A percentile compares a stretch with the other conserved stretches of the same genome.
phyloP scores from a whole-genome alignment of 2,329 filamentous ascomycete genomes.

The Ceratocystis albifundus region DNA sequence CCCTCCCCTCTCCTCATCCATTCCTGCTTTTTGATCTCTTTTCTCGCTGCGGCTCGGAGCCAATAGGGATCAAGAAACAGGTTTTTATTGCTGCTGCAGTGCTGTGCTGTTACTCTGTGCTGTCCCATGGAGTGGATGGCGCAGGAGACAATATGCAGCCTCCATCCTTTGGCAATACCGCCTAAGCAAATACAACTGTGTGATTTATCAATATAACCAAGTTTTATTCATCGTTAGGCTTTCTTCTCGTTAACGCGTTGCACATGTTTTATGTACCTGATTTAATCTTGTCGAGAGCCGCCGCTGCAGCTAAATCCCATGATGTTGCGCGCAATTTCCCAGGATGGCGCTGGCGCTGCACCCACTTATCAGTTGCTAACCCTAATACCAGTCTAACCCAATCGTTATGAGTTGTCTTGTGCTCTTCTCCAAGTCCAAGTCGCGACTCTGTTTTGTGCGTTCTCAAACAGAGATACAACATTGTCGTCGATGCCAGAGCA shows the following conservation, averaged over 20 bases:
- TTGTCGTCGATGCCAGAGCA: background rate
- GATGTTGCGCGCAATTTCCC: too few species aligned
- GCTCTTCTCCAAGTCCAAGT: background rate
- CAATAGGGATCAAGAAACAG: slow-evolving; percentile 4
- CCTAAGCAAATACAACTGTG: too few species aligned
- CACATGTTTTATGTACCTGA: background rate
- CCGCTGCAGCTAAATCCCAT: too few species aligned
- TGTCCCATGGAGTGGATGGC: slow-evolving; percentile 2
- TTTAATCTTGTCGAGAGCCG: too few species aligned
- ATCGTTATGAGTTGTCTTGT: background rate
- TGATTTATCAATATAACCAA: too few species aligned
- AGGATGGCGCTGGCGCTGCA: too few species aligned
- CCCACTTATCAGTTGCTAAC: background rate
- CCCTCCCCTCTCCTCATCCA: background rate
- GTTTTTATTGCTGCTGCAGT: slow-evolving; percentile 8
- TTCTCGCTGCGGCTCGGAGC: background rate
- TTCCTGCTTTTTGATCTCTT: background rate
- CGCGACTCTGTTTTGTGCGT: background rate
- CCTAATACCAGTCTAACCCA: background rate
- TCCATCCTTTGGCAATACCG: background rate
- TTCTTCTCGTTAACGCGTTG: background rate
- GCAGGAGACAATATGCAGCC: slow-evolving; percentile 9
- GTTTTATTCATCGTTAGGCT: background rate
- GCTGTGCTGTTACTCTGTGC: background rate
- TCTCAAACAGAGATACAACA: background rate